phyloP scores from a whole-genome alignment of 2,329 filamentous ascomycete species.

The Sporothrix variecibatus region DNA sequence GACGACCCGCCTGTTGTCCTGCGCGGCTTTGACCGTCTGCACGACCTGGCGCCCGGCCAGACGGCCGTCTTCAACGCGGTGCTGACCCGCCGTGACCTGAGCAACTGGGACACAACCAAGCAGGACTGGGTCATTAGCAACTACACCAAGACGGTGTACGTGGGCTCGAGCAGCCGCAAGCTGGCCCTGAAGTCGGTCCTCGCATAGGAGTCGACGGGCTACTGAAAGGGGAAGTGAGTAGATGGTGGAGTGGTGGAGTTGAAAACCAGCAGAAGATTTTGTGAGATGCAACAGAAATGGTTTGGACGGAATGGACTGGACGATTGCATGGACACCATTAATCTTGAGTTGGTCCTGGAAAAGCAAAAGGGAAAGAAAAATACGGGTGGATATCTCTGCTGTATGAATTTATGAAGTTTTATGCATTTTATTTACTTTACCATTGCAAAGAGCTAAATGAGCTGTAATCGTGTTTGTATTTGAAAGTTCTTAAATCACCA shows the following conservation, averaged over 20 bases:
- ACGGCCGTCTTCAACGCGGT: constrained; percentile 66
- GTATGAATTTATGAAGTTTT: not conserved
- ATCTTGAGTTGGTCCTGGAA: not conserved
- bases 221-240: not conserved
- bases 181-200: constrained; percentile 47
- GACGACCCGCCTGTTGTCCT: constrained; percentile 68
- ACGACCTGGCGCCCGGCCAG: constrained; percentile 65
- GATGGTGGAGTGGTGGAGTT: not conserved
- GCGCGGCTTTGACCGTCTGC: constrained; percentile 78
- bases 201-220: not conserved
- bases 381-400: not conserved
- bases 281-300: not conserved
- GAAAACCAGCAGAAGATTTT: not conserved
- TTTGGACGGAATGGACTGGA: not conserved
- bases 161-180: constrained; percentile 59
- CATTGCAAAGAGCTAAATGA: not conserved
- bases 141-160: constrained; percentile 54
- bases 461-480: no score
- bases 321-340: not conserved
- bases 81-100: constrained; percentile 77
- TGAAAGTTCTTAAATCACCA: no score
- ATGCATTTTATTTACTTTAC: not conserved
- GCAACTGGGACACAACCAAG: constrained; percentile 76
- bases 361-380: not conserved
- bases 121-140: constrained; percentile 80